Base-by-base conservation (phyloP, 2,329 filamentous ascomycete genomes). In the Mycosphaerella arachidis region DNA sequence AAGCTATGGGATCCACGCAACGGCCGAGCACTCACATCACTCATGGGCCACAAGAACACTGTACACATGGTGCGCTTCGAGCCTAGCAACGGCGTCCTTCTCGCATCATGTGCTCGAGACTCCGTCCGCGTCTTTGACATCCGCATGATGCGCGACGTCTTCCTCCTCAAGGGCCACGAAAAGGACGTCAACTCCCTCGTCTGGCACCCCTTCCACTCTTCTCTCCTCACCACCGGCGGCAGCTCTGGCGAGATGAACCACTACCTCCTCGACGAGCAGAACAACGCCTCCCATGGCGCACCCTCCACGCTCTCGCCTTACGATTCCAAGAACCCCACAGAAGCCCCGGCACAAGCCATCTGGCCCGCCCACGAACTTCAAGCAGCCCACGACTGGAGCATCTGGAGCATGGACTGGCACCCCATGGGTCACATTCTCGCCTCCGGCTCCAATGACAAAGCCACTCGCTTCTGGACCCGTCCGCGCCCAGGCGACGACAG, bases 321-420 rank as follows among this genome's bases (percentile, higher is more conserved):
- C 73, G 92, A 97, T 73, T 88, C 84, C 63, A 81, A 89, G 1
- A 92, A 96, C 69, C 91, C 91, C 6, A 76, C 84, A 27, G 90
- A 89, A 53, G 88, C 91, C 0, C 87, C 92, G 0, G 86, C 91
- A 0, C 93, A 97, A 74, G 89, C 91, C n/a, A 90, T 99, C 62
- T 91, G 91, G 72, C 94, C 94, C 1, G 91, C 92, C 3, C 93
- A 97, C 78, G 89, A 86, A 70, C 78, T 97, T 33, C 86, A 89
- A 7, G 93, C 88, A 71, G 94, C 94, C 0, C 94, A 99, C 74
- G 90, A 96, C 67, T 95, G 92, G 73, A 91, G 92, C 18, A 94
- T 99, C 65, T 99, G 94, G 94, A 96, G 92, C 18, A 83, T 99
- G 53, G 92, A 97, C 78, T 99, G 94, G 92, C 94, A 99, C 73